Base-by-base conservation (phyloP, 2,329 filamentous ascomycete species). In the Pezizomycotina sp. region DNA sequence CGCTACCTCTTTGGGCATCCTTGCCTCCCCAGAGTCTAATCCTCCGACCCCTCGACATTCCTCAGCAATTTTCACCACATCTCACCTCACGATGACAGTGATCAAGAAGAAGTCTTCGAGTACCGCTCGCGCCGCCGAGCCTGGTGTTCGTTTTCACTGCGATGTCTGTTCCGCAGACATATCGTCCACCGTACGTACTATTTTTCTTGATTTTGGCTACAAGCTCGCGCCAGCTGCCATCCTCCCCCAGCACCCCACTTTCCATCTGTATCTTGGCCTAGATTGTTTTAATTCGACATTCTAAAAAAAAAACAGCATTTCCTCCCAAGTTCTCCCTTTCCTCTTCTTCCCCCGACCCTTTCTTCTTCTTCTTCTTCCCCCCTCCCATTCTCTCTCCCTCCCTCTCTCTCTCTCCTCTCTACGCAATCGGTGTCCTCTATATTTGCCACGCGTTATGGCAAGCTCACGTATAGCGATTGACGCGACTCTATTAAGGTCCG, bases 151-250 rank as follows among this genome's bases (percentile, higher is more conserved):
- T 57, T 98, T 92, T 58, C 82, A 95, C 48, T 98, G 89, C 63
- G 91, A 98, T 58, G 77, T 92, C 41, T 98, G 89, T 58, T 92
- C 82, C 27, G 81, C 81, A 39, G 89, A 98, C 58, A 92, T 98
- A 50, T 98, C 89, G 29, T 89, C 84, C 4, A 98, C 89, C 29
- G 89, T 92, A 68, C 53, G 77, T 65, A 27, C 45, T 32, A 14
- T 31, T 38, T n/a, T n/a, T n/a, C n/a, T 29, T 35, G 10, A 25
- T 32, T 21, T 32, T 16, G 18, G 6, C 12, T 42, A 6, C 16
- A 12, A 24, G 14, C 9, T 7, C 13, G n/a, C n/a, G 9, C 7
- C 30, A 21, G 20, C 31, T 24, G 22, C 22, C 8, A n/a, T n/a
- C 22, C 31, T 24, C 29, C 26, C 13, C 22, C 27, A 12, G 8